A percentile compares a stretch with the other conserved stretches of the same genome.
Evolutionary conservation across 2,329 filamentous ascomycete genomes (phyloP).

Genomic region (Colletotrichum spaethianum): DNA sequence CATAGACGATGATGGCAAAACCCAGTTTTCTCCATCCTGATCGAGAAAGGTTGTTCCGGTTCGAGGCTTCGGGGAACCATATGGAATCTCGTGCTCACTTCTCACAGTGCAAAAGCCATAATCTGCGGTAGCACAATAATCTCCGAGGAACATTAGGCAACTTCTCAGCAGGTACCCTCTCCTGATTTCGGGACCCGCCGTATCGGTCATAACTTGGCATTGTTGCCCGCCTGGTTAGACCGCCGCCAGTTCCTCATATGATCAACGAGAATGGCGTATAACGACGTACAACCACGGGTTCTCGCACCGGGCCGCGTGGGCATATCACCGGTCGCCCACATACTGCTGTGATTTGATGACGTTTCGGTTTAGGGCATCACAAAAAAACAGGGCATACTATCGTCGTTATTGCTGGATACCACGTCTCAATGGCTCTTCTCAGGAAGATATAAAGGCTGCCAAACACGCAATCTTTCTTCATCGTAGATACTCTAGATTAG

Average conservation of each 20-base stretch:
- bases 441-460: not conserved
- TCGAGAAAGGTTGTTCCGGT: not conserved
- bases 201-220: not conserved
- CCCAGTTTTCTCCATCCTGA: too few relatives aligned
- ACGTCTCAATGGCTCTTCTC: not conserved
- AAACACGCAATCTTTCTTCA: not conserved
- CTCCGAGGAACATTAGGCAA: constrained; percentile 9
- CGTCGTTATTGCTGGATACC: not conserved
- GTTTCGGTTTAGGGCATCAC: not conserved
- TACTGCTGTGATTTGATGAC: not conserved
- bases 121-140: constrained; percentile 20
- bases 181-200: not conserved
- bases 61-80: not conserved
- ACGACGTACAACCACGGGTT: constrained; percentile 22
- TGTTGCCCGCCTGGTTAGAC: not conserved
- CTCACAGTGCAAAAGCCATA: not conserved
- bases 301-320: constrained; percentile 29
- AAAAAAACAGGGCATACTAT: not conserved
- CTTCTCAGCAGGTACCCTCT: constrained; percentile 23
- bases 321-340: constrained; percentile 30
- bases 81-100: not conserved
- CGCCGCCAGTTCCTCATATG: constrained; percentile 1
- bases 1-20: not conserved
- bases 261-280: not conserved
- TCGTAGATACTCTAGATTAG: not conserved